phyloP scores from a whole-genome alignment of 1,284 basidiomycete species.

The Ustilago cynodontis region DNA sequence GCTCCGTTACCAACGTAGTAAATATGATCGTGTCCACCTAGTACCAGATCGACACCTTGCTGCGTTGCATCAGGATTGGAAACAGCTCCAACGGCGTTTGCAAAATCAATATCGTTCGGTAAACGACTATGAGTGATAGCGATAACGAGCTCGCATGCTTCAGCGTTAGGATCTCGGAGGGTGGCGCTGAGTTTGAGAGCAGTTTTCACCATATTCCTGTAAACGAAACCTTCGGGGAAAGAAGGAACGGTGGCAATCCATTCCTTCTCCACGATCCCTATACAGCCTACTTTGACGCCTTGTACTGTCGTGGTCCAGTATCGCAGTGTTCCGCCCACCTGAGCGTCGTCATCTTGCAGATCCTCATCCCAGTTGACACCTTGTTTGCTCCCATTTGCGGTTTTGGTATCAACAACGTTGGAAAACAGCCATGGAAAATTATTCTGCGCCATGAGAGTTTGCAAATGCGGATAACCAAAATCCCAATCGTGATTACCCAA shows the following conservation, averaged over 20 bases:
- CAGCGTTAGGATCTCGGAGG: conserved; percentile 79
- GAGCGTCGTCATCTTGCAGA: conserved; percentile 72
- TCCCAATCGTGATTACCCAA: conserved; percentile 72
- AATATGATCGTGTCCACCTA: conserved; percentile 91
- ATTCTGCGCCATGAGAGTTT: conserved; percentile 37
- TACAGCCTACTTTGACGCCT: conserved; percentile 80
- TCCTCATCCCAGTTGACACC: conserved; percentile 71
- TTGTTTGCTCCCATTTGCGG: background rate
- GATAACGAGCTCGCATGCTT: conserved; percentile 77
- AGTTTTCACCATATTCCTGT: conserved; percentile 58
- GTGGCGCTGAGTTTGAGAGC: conserved; percentile 75
- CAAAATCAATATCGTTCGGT: conserved; percentile 75
- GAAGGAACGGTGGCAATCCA: conserved; percentile 88
- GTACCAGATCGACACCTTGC: conserved; percentile 86
- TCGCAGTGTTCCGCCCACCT: conserved; percentile 53
- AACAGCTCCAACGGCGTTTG: conserved; percentile 76
- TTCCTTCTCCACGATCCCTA: conserved; percentile 86
- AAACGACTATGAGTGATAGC: conserved; percentile 84
- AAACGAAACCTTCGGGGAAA: conserved; percentile 80
- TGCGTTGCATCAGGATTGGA: conserved; percentile 69
- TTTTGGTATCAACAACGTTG: conserved; percentile 69
- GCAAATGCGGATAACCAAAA: conserved; percentile 52
- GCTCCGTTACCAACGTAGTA: conserved; percentile 86
- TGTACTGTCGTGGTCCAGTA: conserved; percentile 78
- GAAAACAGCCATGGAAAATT: conserved; percentile 49